These are phyloP conservation scores for Conoideocrella luteorostrata DNA, from an alignment of 2,329 filamentous ascomycete species.

Conservation along the genomic window DNA sequence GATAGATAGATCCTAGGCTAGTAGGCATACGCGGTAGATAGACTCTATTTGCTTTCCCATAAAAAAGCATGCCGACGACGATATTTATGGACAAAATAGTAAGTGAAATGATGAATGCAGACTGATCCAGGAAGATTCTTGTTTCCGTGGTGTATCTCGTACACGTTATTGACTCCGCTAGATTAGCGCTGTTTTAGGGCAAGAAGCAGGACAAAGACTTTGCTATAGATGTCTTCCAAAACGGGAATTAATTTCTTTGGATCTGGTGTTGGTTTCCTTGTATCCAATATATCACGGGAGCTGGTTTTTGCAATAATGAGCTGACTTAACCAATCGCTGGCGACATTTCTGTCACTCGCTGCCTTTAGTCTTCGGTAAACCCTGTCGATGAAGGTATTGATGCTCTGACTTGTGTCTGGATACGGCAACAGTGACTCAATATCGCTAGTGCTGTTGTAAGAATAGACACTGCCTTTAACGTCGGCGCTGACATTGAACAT, in stretches of 20 bases:
- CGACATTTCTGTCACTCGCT: not conserved
- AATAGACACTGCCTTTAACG: slow-evolving; percentile 16
- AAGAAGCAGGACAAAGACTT: slow-evolving; percentile 24
- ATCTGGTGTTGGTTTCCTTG: not conserved
- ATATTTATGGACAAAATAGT: slow-evolving; percentile 37
- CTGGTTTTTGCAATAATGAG: not conserved
- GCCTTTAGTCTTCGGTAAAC: not conserved
- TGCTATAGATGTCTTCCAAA: slow-evolving; percentile 19
- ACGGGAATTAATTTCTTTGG: not conserved
- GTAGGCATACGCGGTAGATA: slow-evolving; percentile 47
- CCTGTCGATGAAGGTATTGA: not conserved
- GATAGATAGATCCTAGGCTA: slow-evolving; percentile 37
- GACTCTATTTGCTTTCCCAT: slow-evolving; percentile 30
- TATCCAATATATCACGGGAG: not conserved
- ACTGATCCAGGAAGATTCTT: slow-evolving; percentile 40
- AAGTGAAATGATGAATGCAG: slow-evolving; percentile 39
- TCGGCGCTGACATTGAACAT: slow-evolving; percentile 29
- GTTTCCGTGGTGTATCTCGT: slow-evolving; percentile 21
- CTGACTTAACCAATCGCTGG: not conserved
- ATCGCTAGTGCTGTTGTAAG: slow-evolving; percentile 10
- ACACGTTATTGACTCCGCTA: slow-evolving; percentile 7
- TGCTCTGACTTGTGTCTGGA: not conserved
- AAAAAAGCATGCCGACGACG: slow-evolving; percentile 36
- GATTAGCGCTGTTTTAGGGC: slow-evolving; percentile 27
- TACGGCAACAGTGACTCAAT: slow-evolving; percentile 15